Conservation (phyloP, 2,329 filamentous ascomycete genomes). For the Cladosporium sp. region DNA sequence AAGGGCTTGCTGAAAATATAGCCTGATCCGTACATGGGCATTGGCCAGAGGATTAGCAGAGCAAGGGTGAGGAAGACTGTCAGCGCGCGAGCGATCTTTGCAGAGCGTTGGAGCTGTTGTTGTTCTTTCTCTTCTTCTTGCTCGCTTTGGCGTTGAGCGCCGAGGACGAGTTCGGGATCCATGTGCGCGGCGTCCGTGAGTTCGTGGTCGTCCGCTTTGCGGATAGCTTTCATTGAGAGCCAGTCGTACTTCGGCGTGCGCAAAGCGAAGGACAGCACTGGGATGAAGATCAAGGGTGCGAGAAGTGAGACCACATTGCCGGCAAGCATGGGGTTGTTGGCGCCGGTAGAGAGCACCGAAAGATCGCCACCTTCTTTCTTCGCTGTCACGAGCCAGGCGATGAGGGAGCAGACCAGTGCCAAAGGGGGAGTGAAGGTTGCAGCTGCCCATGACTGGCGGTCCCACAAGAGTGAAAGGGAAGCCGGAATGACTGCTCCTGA, state of each 20-base stretch:
- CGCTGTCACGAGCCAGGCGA: conserved; percentile 74
- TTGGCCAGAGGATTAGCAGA: conserved; percentile 47
- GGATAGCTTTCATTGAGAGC: conserved; percentile 75
- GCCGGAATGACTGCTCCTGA: conserved; percentile 72
- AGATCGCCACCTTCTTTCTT: conserved; percentile 65
- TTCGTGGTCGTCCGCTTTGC: conserved; percentile 73
- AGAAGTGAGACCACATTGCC: conserved; percentile 81
- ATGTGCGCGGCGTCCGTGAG: conserved; percentile 59
- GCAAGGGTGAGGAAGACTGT: conserved; percentile 59
- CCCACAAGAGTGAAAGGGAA: conserved; percentile 75
- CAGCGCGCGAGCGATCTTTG: conserved; percentile 49
- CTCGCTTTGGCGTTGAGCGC: conserved; percentile 38
- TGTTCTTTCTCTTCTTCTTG: conserved; percentile 42
- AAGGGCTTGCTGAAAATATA: conserved; percentile 48
- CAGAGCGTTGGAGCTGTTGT: conserved; percentile 37
- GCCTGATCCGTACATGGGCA: conserved; percentile 45
- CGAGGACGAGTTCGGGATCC: conserved; percentile 62
- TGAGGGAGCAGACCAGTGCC: conserved; percentile 64
- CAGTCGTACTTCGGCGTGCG: conserved; percentile 79
- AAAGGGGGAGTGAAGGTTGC: conserved; percentile 66
- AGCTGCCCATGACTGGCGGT: conserved; percentile 71
- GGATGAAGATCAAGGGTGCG: conserved; percentile 69
- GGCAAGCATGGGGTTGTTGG: conserved; percentile 84
- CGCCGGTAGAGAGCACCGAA: conserved; percentile 69
- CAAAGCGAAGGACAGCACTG: conserved; percentile 67